Conservation (phyloP, 345 rosid species). For the Rubroshorea leprosula region DNA sequence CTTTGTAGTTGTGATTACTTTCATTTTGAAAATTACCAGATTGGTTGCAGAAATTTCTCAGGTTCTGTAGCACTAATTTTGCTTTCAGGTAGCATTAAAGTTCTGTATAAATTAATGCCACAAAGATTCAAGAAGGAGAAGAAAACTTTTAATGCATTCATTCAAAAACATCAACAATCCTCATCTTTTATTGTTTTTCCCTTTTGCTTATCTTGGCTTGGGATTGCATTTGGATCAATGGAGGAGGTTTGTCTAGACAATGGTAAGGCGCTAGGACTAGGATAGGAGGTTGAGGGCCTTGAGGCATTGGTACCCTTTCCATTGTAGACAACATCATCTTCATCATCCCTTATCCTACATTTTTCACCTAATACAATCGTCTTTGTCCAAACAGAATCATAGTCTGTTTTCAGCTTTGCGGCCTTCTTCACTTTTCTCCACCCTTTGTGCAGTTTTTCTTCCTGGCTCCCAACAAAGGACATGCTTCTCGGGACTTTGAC, state of each 20-base stretch:
- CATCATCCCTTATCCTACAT: constrained; percentile 46
- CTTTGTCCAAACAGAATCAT: constrained; percentile 50
- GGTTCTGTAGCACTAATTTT: background rate
- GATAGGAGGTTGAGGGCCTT: constrained; percentile 17
- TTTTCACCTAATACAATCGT: constrained; percentile 71
- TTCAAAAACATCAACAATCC: background rate
- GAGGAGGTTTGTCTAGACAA: constrained; percentile 37
- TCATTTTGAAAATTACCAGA: background rate
- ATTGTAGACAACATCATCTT: constrained; percentile 31
- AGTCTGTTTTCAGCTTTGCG: constrained; percentile 39
- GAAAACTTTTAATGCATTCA: too few species aligned
- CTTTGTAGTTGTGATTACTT: too few species aligned
- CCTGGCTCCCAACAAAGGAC: constrained; percentile 21
- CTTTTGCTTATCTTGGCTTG: constrained; percentile 12
- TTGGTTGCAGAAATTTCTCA: too few species aligned
- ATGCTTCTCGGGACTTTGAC: constrained; percentile 31
- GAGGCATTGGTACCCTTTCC: constrained; percentile 35
- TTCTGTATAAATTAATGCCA: too few species aligned
- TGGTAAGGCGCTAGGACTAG: constrained; percentile 33
- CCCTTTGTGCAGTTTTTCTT: background rate
- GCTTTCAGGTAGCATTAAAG: background rate
- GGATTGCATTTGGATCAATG: constrained; percentile 21
- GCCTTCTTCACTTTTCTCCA: too few species aligned
- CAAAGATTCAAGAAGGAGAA: too few species aligned
- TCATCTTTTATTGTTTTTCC: background rate